Conservation (phyloP, 805 yeast genomes). For the Kodamaea restingae region DNA sequence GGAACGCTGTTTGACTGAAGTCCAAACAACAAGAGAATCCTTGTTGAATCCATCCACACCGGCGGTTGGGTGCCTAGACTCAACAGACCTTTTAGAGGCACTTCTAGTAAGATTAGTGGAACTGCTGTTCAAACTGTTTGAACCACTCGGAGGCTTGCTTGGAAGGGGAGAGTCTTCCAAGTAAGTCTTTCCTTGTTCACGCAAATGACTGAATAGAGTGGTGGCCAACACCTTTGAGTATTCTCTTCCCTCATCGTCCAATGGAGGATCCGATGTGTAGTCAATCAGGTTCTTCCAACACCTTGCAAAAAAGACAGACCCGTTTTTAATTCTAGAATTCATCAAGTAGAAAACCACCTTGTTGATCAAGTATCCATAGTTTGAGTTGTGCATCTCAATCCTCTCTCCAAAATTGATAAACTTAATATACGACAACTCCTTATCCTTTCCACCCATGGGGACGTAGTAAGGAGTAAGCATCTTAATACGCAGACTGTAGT, state of each 20-base stretch:
- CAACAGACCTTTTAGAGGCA: constrained; percentile 21
- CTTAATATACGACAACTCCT: constrained; percentile 69
- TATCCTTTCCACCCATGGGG: constrained; percentile 54
- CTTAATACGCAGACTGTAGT: constrained; percentile 70
- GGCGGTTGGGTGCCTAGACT: constrained; percentile 41
- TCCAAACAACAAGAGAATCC: constrained; percentile 82
- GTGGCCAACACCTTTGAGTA: constrained; percentile 65
- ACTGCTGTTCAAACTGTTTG: constrained; percentile 6
- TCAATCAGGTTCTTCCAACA: constrained; percentile 56
- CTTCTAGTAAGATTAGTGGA: constrained; percentile 7
- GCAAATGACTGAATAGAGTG: constrained; percentile 45
- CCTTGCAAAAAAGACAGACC: constrained; percentile 90
- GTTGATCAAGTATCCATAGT: constrained; percentile 84
- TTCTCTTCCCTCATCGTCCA: constrained; percentile 66
- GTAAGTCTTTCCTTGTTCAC: constrained; percentile 32
- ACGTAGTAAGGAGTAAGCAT: constrained; percentile 67
- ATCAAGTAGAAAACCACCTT: constrained; percentile 88
- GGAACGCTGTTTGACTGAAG: constrained; percentile 85
- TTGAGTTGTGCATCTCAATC: constrained; percentile 72
- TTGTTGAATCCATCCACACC: constrained; percentile 56
- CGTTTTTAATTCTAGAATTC: constrained; percentile 83
- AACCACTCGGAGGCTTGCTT: constrained; percentile 1
- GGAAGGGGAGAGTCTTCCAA: constrained; percentile 14
- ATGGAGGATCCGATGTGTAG: constrained; percentile 74
- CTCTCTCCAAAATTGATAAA: constrained; percentile 88